Base-by-base conservation (phyloP, 1,284 basidiomycete genomes). In the Leccinum fuscescens region DNA sequence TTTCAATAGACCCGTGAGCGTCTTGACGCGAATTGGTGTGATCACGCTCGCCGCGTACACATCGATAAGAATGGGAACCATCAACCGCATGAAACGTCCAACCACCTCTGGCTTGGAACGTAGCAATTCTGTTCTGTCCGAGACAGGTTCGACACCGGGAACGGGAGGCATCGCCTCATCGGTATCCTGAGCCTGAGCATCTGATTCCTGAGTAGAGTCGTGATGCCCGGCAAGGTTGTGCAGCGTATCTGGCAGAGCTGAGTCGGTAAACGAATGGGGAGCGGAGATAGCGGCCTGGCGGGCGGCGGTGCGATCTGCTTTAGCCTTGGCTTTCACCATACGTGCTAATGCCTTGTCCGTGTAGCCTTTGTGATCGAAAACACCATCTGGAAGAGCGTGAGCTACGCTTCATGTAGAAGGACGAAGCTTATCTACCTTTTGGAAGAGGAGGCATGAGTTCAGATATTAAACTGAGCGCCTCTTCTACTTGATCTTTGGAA, bases 401-500 rank as follows among this genome's bases (percentile, higher is more conserved):
- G 63, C 35, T n/a, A 12, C 8, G 2, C 4, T 3, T 29, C 9
- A 27, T 20, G 22, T 17, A 37, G 8, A 58, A 56, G 24, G 50
- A 33, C 44, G 4, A 53, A 64, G 48, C 4, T 35, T 64, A 88
- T 89, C 56, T 66, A 91, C 93, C 93, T 85, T 91, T 93, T 0
- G 95, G 93, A 29, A 95, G 76, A 7, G 96, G 92, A 1, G 96
- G 96, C 76, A 98, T 84, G 15, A 98, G 77, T 72, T 98, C 96
- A 39, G 90, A 91, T 24, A 96, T 81, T 17, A 98, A 82, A 64
- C 89, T 89, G 27, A 98, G 78, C 0, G 92, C 88, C 76, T 98
- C 95, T 75, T 97, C 94, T 6, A 98, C 86, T 73, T 97, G 95
- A 66, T 98, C 96, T 77, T 98, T 98, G 9, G 96, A 93, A 42